phyloP scores from a whole-genome alignment of 495 filamentous ascomycete genomes.

The Articulospora tetracladia region DNA sequence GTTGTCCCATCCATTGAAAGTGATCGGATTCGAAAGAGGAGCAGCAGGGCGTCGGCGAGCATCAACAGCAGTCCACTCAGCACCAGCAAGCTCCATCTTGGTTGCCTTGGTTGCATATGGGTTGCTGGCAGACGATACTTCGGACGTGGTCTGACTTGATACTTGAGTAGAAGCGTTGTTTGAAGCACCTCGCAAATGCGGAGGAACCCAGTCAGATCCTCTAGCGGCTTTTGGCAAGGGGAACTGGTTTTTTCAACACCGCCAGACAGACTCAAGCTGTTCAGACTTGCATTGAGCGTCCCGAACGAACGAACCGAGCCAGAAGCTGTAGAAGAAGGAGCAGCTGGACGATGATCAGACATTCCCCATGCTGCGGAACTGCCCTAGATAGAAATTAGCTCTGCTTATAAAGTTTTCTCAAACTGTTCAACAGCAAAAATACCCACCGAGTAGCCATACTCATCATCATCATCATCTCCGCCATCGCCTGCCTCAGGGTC shows the following conservation, averaged over 20 bases:
- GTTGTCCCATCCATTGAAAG: background rate
- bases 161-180: too few species aligned
- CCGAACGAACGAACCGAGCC: background rate
- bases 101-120: background rate
- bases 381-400: too few species aligned
- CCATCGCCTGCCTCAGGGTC: background rate
- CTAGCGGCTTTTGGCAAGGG: too few species aligned
- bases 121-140: conserved; percentile 5
- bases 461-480: background rate
- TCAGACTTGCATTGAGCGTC: background rate
- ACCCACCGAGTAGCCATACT: background rate
- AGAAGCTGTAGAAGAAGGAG: background rate
- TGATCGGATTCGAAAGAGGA: background rate
- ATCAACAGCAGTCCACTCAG: background rate
- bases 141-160: too few species aligned
- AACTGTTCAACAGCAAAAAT: too few species aligned
- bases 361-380: background rate
- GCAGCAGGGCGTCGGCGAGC: background rate
- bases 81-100: background rate
- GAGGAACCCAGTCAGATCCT: background rate
- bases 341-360: background rate
- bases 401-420: too few species aligned
- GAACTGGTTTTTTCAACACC: background rate
- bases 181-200: background rate
- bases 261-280: background rate